phyloP scores from a whole-genome alignment of 352 stramenopile genomes.

The Globisporangium splendens region DNA sequence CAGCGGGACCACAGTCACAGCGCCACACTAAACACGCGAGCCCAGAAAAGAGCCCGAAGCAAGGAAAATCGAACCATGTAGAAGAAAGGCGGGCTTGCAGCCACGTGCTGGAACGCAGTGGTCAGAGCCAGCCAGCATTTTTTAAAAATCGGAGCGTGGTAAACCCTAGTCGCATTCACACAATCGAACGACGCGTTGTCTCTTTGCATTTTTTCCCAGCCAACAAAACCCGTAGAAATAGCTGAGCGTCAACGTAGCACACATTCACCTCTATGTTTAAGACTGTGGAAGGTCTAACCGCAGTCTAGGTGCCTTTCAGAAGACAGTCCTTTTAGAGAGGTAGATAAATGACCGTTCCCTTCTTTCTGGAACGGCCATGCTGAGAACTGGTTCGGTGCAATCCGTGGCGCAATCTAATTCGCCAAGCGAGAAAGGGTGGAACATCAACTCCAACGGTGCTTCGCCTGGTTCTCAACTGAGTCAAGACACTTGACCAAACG shows the following conservation, averaged over 20 bases:
- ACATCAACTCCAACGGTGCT: not conserved
- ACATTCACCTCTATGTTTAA: no score
- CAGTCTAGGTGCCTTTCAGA: no score
- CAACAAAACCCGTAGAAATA: not conserved
- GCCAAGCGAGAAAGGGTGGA: not conserved
- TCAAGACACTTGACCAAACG: no score
- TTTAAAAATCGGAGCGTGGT: not conserved
- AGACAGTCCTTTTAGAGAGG: not conserved
- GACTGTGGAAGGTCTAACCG: no score
- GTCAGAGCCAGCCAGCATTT: not conserved
- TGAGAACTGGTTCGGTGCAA: not conserved
- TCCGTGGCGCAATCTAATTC: not conserved
- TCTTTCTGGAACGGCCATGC: not conserved
- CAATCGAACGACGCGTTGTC: not conserved
- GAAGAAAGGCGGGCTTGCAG: not conserved
- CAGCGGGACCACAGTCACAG: not conserved
- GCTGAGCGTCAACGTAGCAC: no score
- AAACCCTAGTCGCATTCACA: not conserved
- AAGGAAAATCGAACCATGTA: not conserved
- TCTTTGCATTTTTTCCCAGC: not conserved
- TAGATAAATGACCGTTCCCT: not conserved
- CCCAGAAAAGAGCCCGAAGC: not conserved
- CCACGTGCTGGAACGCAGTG: not conserved
- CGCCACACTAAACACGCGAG: not conserved
- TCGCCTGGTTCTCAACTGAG: no score